Conservation (phyloP, 768 basidiomycete genomes). For the Phlegmacium glaucopus region DNA sequence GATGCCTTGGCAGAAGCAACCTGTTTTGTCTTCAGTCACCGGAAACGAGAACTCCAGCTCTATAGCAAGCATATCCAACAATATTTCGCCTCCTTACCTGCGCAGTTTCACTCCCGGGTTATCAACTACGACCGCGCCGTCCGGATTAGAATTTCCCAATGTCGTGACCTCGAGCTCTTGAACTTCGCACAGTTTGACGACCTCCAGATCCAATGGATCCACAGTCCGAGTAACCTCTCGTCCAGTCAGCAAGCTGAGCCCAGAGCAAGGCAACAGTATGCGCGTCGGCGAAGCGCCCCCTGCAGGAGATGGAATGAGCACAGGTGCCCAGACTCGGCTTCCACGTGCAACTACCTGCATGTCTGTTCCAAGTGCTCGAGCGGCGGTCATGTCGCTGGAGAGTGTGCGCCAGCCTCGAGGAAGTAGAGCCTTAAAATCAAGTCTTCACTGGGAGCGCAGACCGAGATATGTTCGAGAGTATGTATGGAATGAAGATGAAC, state of each 20-base stretch:
- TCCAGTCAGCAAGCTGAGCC: background rate
- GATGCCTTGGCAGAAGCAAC: slow-evolving; percentile 10
- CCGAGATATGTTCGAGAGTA: no score
- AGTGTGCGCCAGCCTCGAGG: background rate
- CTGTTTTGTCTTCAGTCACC: slow-evolving; percentile 20
- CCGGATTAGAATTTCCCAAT: slow-evolving; percentile 4
- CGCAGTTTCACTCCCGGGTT: slow-evolving; percentile 12
- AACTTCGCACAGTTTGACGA: slow-evolving; percentile 12
- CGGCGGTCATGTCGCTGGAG: background rate
- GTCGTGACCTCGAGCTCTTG: slow-evolving; percentile 8
- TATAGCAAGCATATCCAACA: slow-evolving; percentile 3
- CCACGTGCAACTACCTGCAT: slow-evolving; percentile 13
- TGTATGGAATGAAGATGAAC: no score
- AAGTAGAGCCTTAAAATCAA: no score
- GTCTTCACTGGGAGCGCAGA: no score
- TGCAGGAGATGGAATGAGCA: slow-evolving; percentile 14
- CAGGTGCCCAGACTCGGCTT: slow-evolving; percentile 10
- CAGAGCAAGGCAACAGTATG: no score
- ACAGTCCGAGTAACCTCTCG: background rate
- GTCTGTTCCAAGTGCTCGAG: slow-evolving; percentile 12
- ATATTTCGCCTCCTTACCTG: slow-evolving; percentile 15
- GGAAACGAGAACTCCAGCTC: slow-evolving; percentile 7
- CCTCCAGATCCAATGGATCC: slow-evolving; percentile 13
- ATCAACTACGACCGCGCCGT: slow-evolving; percentile 25
- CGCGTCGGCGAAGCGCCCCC: slow-evolving; percentile 2